Base-by-base conservation (phyloP, 2,329 filamentous ascomycete species). In the Arthrobotrys musiformis region DNA sequence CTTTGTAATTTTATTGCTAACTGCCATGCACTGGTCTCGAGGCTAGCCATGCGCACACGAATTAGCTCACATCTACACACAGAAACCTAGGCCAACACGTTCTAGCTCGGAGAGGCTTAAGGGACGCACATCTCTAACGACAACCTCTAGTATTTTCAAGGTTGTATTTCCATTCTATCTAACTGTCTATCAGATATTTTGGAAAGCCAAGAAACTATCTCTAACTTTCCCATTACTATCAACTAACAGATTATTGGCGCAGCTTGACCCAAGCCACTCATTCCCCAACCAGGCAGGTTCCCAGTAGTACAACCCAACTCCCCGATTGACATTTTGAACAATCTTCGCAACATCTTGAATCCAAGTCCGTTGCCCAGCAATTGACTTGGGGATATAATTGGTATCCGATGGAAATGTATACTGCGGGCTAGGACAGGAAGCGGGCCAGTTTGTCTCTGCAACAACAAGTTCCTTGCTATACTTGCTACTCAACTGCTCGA, bases 271-370 rank as follows among this genome's bases (percentile, higher is more conserved):
- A 30, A 76, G 42, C 35, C 64, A 70, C 56, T 35, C 86, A 82
- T 92, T 92, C 46, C 89, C 85, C 78, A 92, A 85, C 90, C 90
- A 93, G 0, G 88, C 89, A 0, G 90, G 90, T 82, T 93, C 91
- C 91, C 91, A 93, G 79, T 92, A 93, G 78, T 90, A 92, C 6
- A 93, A 50, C 0, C 90, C 91, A 28, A 84, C 82, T 0, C 89
- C 89, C 4, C 78, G 64, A 0, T 86, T 86, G 0, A 82, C 85
- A 0, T 83, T 85, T 0, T 85, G 84, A 0, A 92, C 86, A 0
- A 89, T 84, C 0, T 84, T 84, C 0, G 89, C 89, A 17, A 93
- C 85, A 70, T 87, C 83, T 82, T 88, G 84, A 64, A 93, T 83
- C 83, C 89, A 93, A 1, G 85, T 85, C 1, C 84, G 83, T 85